These are phyloP conservation scores for Arabis hirsuta DNA, from an alignment of 345 rosid genomes.

Conservation along the genomic window DNA sequence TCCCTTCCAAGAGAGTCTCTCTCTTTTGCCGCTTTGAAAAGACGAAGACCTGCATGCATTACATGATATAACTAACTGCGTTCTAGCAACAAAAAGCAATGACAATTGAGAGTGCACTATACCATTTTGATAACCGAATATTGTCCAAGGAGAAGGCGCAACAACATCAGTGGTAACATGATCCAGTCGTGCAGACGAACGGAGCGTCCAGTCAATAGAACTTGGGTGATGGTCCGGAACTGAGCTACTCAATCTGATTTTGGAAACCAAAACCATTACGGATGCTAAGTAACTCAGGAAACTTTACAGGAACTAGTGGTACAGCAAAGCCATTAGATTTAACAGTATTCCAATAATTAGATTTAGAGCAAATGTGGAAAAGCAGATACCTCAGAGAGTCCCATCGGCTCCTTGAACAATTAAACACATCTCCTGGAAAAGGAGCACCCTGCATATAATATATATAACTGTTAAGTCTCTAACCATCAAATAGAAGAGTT, in stretches of 20 bases:
- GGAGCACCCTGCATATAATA: conserved; percentile 62
- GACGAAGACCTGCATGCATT: conserved; percentile 71
- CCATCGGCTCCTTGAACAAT: conserved; percentile 72
- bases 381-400: conserved; percentile 61
- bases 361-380: conserved; percentile 4
- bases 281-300: not conserved
- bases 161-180: conserved; percentile 75
- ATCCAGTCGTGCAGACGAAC: conserved; percentile 59
- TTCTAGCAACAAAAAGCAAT: conserved; percentile 9
- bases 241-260: conserved; percentile 66
- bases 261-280: conserved; percentile 24
- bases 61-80: conserved; percentile 10
- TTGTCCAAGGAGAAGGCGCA: conserved; percentile 96
- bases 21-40: conserved; percentile 92
- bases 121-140: conserved; percentile 95
- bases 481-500: conserved; percentile 3
- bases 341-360: conserved; percentile 1
- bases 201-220: conserved; percentile 79
- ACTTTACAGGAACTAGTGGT: not conserved
- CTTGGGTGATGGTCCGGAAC: conserved; percentile 49
- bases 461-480: conserved; percentile 38
- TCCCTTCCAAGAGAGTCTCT: conserved; percentile 70
- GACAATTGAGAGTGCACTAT: conserved; percentile 20
- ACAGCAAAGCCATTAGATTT: not conserved
- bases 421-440: conserved; percentile 51